These are phyloP conservation scores for Saccharum spontaneum DNA, from an alignment of 176 grass and related monocot species.

Conservation along the genomic window DNA sequence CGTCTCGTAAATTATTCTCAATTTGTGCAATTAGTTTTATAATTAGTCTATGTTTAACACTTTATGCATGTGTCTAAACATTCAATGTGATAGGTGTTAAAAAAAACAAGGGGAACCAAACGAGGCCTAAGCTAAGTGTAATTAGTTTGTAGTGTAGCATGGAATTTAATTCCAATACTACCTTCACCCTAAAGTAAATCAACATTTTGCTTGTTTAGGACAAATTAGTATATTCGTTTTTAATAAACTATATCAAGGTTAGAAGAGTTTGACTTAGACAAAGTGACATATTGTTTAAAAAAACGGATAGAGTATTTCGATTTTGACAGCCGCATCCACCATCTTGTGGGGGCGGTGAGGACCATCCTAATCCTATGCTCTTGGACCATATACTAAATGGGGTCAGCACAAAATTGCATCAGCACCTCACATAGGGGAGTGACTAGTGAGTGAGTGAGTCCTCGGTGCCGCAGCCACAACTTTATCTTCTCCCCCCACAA, in stretches of 20 bases:
- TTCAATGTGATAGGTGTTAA: no score
- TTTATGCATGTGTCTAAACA: no score
- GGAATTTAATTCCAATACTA: not conserved
- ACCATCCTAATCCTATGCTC: constrained; percentile 4
- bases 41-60: no score
- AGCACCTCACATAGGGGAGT: not conserved
- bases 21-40: no score
- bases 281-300: not conserved
- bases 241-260: not conserved
- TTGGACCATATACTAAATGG: not conserved
- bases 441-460: not conserved
- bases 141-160: not conserved
- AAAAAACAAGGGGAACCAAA: no score
- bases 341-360: not conserved
- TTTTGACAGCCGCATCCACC: not conserved
- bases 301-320: not conserved
- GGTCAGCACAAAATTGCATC: not conserved
- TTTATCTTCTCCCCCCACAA: not conserved
- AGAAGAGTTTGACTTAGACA: not conserved
- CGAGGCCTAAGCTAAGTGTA: no score
- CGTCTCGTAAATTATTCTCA: no score
- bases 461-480: not conserved
- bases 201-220: no score
- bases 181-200: no score
- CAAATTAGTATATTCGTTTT: not conserved